Base-by-base conservation (phyloP, 768 basidiomycete genomes). In the Kwoniella bestiolae region DNA sequence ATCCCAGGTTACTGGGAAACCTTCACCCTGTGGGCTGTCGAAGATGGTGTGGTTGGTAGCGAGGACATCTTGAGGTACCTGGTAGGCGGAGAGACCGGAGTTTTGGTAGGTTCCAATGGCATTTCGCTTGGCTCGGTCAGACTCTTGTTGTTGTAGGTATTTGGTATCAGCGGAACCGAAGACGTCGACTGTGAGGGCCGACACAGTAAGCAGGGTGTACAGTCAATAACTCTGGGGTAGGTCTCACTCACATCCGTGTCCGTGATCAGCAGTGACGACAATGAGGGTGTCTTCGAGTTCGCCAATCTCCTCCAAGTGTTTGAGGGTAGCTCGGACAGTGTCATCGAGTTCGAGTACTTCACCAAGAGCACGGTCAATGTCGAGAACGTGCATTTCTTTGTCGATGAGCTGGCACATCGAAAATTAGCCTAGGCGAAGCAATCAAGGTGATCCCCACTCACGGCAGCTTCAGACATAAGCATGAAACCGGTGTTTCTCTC, bases 291-390 rank as follows among this genome's bases (percentile, higher is more conserved):
- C 76, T 18, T 83, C 78, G 23, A 79, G 73, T 65, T 78, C 73
- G 38, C 78, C 80, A 26, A 78, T 76, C 73, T 80, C 65, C 62
- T 81, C 71, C 53, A 82, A 72, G 66, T 78, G 80, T 18, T 70
- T 66, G 11, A 82, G 58, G 18, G 78, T 77, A 3, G 77, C 75
- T 26, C 72, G 69, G 32, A 83, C 57, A 9, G 81, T 81, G 61
- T 82, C 76, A 70, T 83, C 82, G 52, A 82, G 73, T 66, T 83
- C 82, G 46, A 82, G 76, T 3, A 82, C 74, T 47, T 83, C 82
- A 9, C 82, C 82, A 16, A 82, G 71, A 14, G 82, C 80, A 16
- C 81, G 78, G 38, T 77, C 76, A 64, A 80, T 79, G 65, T 82
- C 81, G 44, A 76, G 73, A 12, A 72, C 72, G 72, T 83, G 82